Evolutionary conservation across 179 eudicot genomes (phyloP).

Genomic region (Heliamphora pulchella): DNA sequence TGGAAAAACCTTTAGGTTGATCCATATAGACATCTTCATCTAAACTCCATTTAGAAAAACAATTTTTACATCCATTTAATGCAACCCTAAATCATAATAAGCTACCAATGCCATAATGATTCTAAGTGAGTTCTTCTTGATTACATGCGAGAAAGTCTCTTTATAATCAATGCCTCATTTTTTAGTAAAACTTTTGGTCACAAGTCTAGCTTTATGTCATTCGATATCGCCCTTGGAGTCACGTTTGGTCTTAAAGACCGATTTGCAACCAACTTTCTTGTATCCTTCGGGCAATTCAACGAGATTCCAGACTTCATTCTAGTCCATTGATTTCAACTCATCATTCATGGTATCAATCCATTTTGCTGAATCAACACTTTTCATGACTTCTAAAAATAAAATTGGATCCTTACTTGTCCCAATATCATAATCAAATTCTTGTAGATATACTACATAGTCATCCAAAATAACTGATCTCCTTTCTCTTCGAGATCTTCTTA

Average conservation of each 20-base stretch:
- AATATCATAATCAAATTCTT: too few relatives aligned
- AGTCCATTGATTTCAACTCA: not conserved
- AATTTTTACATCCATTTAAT: not conserved
- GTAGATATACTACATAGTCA: too few relatives aligned
- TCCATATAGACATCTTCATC: too few relatives aligned
- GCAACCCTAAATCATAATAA: not conserved
- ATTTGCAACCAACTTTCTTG: not conserved
- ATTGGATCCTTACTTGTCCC: too few relatives aligned
- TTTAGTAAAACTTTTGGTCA: not conserved
- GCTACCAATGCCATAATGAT: too few relatives aligned
- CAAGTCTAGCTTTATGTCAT: not conserved
- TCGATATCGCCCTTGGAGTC: not conserved
- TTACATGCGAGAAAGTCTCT: too few relatives aligned
- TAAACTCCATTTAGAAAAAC: too few relatives aligned
- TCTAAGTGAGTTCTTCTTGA: too few relatives aligned
- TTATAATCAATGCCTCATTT: not conserved
- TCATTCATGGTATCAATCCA: not conserved
- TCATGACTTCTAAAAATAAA: too few relatives aligned
- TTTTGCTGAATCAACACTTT: not conserved
- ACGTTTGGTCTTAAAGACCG: not conserved
- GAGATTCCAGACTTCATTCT: not conserved
- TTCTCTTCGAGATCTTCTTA: too few relatives aligned
- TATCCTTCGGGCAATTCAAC: not conserved
- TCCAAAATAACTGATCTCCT: too few relatives aligned
- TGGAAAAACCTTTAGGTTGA: not conserved